These are phyloP conservation scores for Saccharomycopsis sp. DNA, from an alignment of 805 yeast genomes.

Conservation along the genomic window DNA sequence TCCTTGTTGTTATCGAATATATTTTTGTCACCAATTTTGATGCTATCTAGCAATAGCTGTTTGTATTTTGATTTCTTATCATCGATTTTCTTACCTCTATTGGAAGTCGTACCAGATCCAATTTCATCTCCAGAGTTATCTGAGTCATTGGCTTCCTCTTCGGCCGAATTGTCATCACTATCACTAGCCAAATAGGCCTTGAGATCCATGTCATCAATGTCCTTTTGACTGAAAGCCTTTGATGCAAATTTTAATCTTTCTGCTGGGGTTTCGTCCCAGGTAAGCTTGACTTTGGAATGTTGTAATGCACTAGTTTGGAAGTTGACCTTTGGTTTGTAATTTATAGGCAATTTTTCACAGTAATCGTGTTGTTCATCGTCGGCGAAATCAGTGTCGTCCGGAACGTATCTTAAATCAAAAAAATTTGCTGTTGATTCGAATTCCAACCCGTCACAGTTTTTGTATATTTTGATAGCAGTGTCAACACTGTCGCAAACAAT, in stretches of 20 bases:
- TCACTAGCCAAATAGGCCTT: constrained; percentile 86
- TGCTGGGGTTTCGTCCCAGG: constrained; percentile 98
- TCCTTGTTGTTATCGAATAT: constrained; percentile 36
- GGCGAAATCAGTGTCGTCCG: constrained; percentile 86
- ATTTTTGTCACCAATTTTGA: constrained; percentile 31
- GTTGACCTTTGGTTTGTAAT: constrained; percentile 64
- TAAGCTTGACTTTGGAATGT: constrained; percentile 89
- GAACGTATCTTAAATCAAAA: constrained; percentile 87
- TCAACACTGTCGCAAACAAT: constrained; percentile 69
- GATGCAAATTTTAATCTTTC: constrained; percentile 73
- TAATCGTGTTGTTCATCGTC: constrained; percentile 61
- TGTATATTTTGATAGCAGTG: constrained; percentile 72
- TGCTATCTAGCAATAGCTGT: constrained; percentile 42
- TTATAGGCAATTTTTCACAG: constrained; percentile 65
- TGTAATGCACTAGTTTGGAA: constrained; percentile 95
- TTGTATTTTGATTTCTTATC: constrained; percentile 51
- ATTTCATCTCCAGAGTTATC: constrained; percentile 48
- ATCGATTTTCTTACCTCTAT: constrained; percentile 22
- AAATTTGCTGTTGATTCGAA: constrained; percentile 92
- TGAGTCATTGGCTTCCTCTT: constrained; percentile 55
- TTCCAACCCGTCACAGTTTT: constrained; percentile 90
- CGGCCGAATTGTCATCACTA: constrained; percentile 49
- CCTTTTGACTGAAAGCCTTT: constrained; percentile 80
- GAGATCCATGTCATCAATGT: constrained; percentile 85
- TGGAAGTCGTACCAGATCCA: constrained; percentile 14